These are phyloP conservation scores for Neurospora sp. DNA, from an alignment of 495 filamentous ascomycete species.

Conservation along the genomic window DNA sequence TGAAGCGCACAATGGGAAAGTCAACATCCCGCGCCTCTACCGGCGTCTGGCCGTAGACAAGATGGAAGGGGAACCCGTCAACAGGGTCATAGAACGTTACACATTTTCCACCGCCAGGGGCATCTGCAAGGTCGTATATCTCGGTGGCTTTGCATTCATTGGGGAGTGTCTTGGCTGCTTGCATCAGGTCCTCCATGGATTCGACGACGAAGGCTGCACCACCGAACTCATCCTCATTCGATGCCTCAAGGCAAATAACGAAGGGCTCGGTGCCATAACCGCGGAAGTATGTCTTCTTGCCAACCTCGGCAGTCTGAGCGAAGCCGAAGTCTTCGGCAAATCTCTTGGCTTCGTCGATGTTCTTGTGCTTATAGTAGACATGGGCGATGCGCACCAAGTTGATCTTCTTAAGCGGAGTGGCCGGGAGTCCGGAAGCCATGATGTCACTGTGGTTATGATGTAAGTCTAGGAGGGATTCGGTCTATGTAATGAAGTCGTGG, in stretches of 20 bases:
- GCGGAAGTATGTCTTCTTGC: conserved; percentile 45
- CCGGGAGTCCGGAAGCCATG: conserved; percentile 18
- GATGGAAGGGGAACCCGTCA: conserved; percentile 48
- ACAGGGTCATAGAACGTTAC: conserved; percentile 50
- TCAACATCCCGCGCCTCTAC: conserved; percentile 23
- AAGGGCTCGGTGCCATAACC: conserved; percentile 54
- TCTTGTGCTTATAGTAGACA: conserved; percentile 46
- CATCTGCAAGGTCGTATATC: conserved; percentile 41
- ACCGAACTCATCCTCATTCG: conserved; percentile 40
- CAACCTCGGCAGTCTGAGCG: conserved; percentile 29
- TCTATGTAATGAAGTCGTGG: neutral
- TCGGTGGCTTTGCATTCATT: conserved; percentile 29
- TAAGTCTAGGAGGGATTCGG: neutral
- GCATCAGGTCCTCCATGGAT: conserved; percentile 43
- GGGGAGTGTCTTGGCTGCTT: conserved; percentile 34
- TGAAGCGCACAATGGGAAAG: conserved; percentile 37
- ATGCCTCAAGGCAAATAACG: conserved; percentile 39
- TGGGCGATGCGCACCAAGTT: conserved; percentile 44
- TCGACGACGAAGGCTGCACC: conserved; percentile 47
- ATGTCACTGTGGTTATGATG: neutral
- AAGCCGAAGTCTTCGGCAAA: conserved; percentile 54
- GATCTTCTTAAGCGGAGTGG: conserved; percentile 32
- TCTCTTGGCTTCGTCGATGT: conserved; percentile 35
- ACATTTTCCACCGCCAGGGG: conserved; percentile 48
- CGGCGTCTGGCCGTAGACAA: conserved; percentile 44